Conservation (phyloP, 257 asterid species). For the Fraxinus excelsior region DNA sequence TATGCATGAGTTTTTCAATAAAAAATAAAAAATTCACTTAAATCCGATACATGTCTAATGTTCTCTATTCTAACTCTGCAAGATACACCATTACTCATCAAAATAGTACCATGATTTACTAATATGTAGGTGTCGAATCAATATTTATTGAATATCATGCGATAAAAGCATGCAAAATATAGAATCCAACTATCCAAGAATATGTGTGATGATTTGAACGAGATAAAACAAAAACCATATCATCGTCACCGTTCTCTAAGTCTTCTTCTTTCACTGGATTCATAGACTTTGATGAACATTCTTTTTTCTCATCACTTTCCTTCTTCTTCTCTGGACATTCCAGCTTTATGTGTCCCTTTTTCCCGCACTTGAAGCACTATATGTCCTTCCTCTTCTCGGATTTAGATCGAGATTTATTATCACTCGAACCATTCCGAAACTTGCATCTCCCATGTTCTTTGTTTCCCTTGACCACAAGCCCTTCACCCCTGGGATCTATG, state of each 20-base stretch:
- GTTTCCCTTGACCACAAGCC: not conserved
- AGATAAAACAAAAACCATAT: not conserved
- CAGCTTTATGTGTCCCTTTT: not conserved
- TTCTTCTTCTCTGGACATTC: not conserved
- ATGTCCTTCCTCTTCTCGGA: not conserved
- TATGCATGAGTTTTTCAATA: too few relatives aligned
- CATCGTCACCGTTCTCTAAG: not conserved
- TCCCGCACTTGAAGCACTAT: not conserved
- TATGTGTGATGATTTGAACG: not conserved
- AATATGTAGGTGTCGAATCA: too few relatives aligned
- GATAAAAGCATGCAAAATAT: too few relatives aligned
- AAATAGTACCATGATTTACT: not conserved
- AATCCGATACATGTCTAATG: too few relatives aligned
- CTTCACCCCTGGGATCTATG: not conserved
- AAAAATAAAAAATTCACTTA: too few relatives aligned
- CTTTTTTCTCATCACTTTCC: not conserved
- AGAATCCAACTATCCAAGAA: not conserved
- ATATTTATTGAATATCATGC: not conserved
- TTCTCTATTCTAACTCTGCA: not conserved
- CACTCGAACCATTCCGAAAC: not conserved
- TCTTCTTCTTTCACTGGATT: too few relatives aligned
- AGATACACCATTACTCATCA: not conserved
- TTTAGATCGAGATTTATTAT: not conserved
- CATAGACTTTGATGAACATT: not conserved
- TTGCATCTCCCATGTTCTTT: not conserved